Percentiles rank a stretch among this genome's conserved stretches.
Evolutionary conservation across 2,329 filamentous ascomycete species (phyloP).

Genomic region (Incumbomyces lentus): DNA sequence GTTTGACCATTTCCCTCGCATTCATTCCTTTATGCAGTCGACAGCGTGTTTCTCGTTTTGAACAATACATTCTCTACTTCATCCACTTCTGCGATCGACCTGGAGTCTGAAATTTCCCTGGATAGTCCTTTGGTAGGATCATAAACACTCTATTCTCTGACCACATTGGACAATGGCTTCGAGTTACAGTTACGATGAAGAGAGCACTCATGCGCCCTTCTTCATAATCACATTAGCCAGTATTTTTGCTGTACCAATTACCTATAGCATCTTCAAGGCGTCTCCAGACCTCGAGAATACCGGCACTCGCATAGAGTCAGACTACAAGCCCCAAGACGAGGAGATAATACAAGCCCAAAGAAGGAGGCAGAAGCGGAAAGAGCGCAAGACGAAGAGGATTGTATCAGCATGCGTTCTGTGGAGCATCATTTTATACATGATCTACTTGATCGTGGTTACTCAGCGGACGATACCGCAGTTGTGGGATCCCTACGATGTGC

Average conservation of each 20-base stretch:
- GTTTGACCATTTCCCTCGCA: no score
- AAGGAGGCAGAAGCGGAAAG: conserved; percentile 77
- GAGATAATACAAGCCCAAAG: conserved; percentile 74
- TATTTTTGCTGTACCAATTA: conserved; percentile 80
- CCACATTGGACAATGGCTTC: conserved; percentile 50
- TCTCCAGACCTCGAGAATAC: conserved; percentile 59
- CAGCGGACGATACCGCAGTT: conserved; percentile 62
- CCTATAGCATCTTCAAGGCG: conserved; percentile 75
- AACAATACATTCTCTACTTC: no score
- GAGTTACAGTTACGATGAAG: conserved; percentile 94
- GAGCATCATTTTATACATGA: conserved; percentile 80
- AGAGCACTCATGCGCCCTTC: conserved; percentile 98
- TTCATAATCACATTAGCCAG: conserved; percentile 87
- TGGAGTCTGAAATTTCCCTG: no score
- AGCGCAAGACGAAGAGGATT: conserved; percentile 77
- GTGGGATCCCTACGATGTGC: conserved; percentile 95
- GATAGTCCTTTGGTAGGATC: no score
- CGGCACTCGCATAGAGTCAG: conserved; percentile 69
- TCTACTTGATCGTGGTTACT: conserved; percentile 78
- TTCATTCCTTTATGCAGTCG: no score
- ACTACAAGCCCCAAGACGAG: conserved; percentile 71
- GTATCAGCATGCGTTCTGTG: conserved; percentile 51
- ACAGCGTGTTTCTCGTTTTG: no score
- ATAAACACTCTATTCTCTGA: no score
- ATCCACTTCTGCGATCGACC: no score